phyloP scores from a whole-genome alignment of 2,329 filamentous ascomycete genomes.

The Elsinoe ampelina region DNA sequence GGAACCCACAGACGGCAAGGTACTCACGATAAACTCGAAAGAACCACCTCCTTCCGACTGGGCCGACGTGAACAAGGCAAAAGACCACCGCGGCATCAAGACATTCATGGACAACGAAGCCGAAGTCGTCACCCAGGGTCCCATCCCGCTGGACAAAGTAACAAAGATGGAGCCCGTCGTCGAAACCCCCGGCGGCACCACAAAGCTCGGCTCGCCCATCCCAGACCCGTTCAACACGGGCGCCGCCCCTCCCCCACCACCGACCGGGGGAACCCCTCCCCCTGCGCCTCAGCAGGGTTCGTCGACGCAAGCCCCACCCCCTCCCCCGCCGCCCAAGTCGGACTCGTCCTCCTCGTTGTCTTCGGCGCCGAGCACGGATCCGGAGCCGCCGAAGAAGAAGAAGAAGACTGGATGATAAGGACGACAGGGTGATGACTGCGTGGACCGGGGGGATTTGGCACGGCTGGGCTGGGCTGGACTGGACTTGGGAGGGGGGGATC shows the following conservation, averaged over 20 bases:
- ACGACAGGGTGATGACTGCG: too few relatives aligned
- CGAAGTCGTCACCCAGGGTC: not conserved
- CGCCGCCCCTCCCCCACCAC: not conserved
- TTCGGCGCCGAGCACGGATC: not conserved
- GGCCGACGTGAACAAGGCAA: not conserved
- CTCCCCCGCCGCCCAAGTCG: not conserved
- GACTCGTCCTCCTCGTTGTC: not conserved
- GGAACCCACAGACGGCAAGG: not conserved
- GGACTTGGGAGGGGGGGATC: too few relatives aligned
- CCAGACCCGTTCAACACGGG: not conserved
- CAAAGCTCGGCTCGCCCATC: not conserved
- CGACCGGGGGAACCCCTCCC: not conserved
- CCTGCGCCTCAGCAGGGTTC: not conserved
- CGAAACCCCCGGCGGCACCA: not conserved
- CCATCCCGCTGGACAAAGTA: not conserved
- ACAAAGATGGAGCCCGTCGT: not conserved
- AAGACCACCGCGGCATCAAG: not conserved
- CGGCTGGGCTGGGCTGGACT: too few relatives aligned
- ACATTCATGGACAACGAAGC: not conserved
- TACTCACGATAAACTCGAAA: not conserved
- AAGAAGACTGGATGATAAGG: not conserved
- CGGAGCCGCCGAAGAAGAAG: not conserved
- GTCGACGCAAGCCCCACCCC: not conserved
- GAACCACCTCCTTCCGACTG: not conserved
- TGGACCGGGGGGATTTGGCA: too few relatives aligned